phyloP scores from a whole-genome alignment of 164 flowering plant genomes.

The grape (Vitis vinifera) region ASM3070453v1 NC_081812.1:19928001-19928500 shows the following conservation, averaged over 20 bases:
- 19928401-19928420: too few relatives aligned
- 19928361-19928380: too few relatives aligned
- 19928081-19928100: slow-evolving; percentile 51
- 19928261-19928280: slow-evolving; percentile 42
- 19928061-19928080: slow-evolving; percentile 42
- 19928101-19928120: not conserved
- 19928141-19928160: not conserved
- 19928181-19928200: slow-evolving; percentile 47
- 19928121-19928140: not conserved
- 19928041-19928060: slow-evolving; percentile 28
- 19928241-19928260: slow-evolving; percentile 59
- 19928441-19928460: too few relatives aligned
- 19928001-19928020: slow-evolving; percentile 18
- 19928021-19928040: slow-evolving; percentile 51
- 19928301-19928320: not conserved
- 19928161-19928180: slow-evolving; percentile 34
- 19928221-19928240: slow-evolving; percentile 58
- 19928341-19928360: too few relatives aligned
- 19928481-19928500: not conserved
- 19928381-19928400: too few relatives aligned
- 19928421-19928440: too few relatives aligned
- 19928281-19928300: not conserved
- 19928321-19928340: not conserved
- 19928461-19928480: too few relatives aligned
- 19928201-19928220: slow-evolving; percentile 60